Evolutionary conservation across 2,329 filamentous ascomycete genomes (phyloP), one percentile per base, ranked within the genome.

Genomic region (Pseudogymnoascus sp.): DNA sequence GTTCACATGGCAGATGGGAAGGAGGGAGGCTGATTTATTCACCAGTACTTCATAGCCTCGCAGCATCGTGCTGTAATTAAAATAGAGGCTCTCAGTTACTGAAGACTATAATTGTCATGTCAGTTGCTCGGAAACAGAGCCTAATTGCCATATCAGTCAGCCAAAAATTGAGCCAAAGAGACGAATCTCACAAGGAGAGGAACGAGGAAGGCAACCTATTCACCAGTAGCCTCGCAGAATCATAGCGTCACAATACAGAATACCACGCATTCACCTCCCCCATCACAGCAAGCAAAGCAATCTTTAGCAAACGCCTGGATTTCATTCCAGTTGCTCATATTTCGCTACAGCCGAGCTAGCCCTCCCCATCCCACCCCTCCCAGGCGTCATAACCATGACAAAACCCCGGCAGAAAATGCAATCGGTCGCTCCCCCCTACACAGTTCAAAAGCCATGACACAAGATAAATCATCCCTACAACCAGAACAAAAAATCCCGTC

Each of bases 291-390:
- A 52, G 21, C 38, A 43, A 43, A 21, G 18, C n/a, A 52, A 28
- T 9, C 4, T 14, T 31, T 31, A 52, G 25, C 45, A 52, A 52
- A 52, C 45, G 45, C 25, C 45, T 52, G 45, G 45, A 31, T 52
- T 31, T 52, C 45, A 52, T 52, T 52, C 45, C 23, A 63, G 28
- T 40, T 60, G 61, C 61, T 63, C 61, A 63, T 63, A 60, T 37
- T 63, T 61, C 61, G 61, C 61, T 63, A 63, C 43, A 63, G 61
- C 61, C 55, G 61, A 63, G 61, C 61, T 63, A 63, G 61, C 61
- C 61, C 23, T 38, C 37, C 49, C 18, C 28, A 52, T 63, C 61
- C 61, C 61, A 60, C 40, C 37, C 55, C 61, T 61, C 55, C 60
- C 18, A 63, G 60, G 61, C 31, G 28, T 37, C 60, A 62, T 62